Base-by-base conservation (phyloP, 139 green algal genomes). In the Ostreobium quekettii region DNA sequence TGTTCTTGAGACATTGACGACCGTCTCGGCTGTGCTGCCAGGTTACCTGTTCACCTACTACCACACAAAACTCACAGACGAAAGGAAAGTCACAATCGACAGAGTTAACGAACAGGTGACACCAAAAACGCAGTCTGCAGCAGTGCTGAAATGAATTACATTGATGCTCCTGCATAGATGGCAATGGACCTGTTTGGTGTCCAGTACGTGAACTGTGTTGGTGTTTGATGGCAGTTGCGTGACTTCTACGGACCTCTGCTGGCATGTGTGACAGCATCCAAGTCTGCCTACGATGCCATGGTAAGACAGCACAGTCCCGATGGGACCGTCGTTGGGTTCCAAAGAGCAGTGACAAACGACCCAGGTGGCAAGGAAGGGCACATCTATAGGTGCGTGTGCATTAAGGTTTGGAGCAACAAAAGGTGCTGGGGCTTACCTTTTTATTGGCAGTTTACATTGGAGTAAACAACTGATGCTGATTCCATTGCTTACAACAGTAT, bases 1-100 rank as follows among this genome's bases (percentile, higher is more conserved):
- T 53, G 11, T 53, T 53, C n/a, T n/a, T n/a, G n/a, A n/a, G n/a
- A n/a, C n/a, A n/a, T n/a, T n/a, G n/a, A n/a, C n/a, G n/a, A n/a
- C n/a, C n/a, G n/a, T n/a, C n/a, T n/a, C n/a, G n/a, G 42, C 15
- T 11, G 42, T 63, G 58, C 8, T 29, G 29, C 29, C 79, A 89
- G 87, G 87, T 19, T 92, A 87, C 63, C 53, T 92, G 28, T 91
- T 92, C 67, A 90, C 87, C 2, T 94, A 89, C 64, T 91, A 82
- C 73, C 88, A 94, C 67, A 83, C 69, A 1, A 88, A 87, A n/a
- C 70, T 80, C 35, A 80, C 76, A 1, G 86, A 95, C 48, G 85
- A 94, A 70, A 77, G 90, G 2, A 90, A 93, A 58, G 85, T 85
- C 0, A 79, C 86, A 32, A 95, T 96, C 29, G 87, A 96, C 22